phyloP scores from a whole-genome alignment of 192 early-diverging fungal genomes.

The Lobosporangium transversale region DNA sequence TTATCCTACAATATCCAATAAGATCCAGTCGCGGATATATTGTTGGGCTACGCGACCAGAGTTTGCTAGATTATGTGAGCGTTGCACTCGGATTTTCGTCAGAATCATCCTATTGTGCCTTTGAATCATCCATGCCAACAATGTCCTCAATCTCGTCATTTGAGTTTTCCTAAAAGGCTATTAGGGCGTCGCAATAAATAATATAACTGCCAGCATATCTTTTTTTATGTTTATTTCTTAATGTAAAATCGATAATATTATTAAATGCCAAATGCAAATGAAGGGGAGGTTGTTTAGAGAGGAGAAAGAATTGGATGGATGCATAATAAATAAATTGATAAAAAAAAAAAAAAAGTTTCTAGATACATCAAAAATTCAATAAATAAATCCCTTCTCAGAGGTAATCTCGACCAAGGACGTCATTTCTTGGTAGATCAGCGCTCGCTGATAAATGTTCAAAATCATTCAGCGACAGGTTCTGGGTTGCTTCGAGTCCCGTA shows the following conservation, averaged over 20 bases:
- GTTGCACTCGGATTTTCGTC: slow-evolving; percentile 16
- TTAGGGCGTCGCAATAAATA: too few species aligned
- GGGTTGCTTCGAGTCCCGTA: neutral
- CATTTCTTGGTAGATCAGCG: neutral
- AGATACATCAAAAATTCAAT: neutral
- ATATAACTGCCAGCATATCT: too few species aligned
- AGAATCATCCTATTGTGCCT: neutral
- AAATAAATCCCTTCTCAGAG: neutral
- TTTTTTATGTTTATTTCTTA: too few species aligned
- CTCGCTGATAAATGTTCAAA: too few species aligned
- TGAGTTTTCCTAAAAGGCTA: too few species aligned
- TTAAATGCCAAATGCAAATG: neutral
- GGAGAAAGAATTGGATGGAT: too few species aligned
- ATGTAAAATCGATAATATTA: too few species aligned
- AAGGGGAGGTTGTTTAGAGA: too few species aligned
- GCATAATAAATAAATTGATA: too few species aligned
- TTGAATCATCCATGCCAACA: neutral
- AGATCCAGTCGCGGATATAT: slow-evolving; percentile 11
- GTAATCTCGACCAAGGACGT: slow-evolving; percentile 8
- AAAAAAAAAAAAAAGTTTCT: too few species aligned
- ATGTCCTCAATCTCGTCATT: neutral
- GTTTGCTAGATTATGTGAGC: slow-evolving; percentile 28
- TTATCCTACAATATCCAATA: slow-evolving; percentile 24
- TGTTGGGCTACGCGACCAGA: slow-evolving; percentile 10
- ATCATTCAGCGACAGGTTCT: neutral